Evolutionary conservation across 148 eudicot species (phyloP).

Genomic region (Amaranthus cruentus): DNA sequence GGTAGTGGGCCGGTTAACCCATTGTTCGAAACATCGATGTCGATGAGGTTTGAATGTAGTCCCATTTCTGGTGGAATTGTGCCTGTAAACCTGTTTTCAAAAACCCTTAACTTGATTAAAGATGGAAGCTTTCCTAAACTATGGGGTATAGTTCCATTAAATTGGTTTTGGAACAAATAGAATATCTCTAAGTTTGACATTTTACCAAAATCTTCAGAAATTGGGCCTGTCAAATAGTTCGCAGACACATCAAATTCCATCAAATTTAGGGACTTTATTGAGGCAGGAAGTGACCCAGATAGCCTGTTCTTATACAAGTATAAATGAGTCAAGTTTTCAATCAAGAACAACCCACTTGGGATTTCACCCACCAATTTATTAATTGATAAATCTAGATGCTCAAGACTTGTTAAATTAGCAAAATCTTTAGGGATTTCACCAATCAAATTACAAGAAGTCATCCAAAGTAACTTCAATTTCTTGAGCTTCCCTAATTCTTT

Average conservation of each 20-base stretch:
- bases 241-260: constrained; percentile 34
- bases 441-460: constrained; percentile 37
- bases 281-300: constrained; percentile 51
- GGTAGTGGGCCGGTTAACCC: constrained; percentile 67
- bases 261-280: constrained; percentile 34
- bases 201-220: constrained; percentile 38
- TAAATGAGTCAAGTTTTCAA: constrained; percentile 42
- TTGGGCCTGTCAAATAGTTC: constrained; percentile 43
- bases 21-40: constrained; percentile 47
- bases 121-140: constrained; percentile 38
- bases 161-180: constrained; percentile 32
- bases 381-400: constrained; percentile 40
- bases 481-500: constrained; percentile 40
- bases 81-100: constrained; percentile 48
- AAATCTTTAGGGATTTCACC: constrained; percentile 57
- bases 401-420: constrained; percentile 36
- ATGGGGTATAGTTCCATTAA: constrained; percentile 43
- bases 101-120: constrained; percentile 29
- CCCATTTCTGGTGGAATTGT: constrained; percentile 59
- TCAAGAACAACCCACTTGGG: constrained; percentile 53
- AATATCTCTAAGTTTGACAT: constrained; percentile 30
- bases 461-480: constrained; percentile 34
- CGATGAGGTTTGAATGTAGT: constrained; percentile 46
- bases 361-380: constrained; percentile 51
- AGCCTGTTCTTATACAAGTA: constrained; percentile 46